phyloP scores from a whole-genome alignment of 768 basidiomycete species.

The Serpula lacrymans region DNA sequence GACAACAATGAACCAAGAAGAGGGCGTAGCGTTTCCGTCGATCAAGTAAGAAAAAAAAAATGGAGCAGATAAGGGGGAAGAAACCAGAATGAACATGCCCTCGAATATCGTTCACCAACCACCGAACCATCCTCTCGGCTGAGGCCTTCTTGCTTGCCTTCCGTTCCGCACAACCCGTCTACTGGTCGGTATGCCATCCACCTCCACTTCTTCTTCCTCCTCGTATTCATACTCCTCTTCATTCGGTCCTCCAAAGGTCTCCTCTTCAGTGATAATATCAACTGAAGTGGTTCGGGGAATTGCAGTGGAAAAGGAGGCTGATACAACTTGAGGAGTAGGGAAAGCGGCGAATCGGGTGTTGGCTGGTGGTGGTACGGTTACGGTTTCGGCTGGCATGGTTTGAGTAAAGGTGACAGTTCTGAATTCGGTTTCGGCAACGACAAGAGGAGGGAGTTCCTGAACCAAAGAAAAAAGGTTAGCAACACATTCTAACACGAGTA shows the following conservation, averaged over 20 bases:
- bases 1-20: conserved; percentile 3
- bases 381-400: conserved; percentile 53
- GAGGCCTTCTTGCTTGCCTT: conserved; percentile 46
- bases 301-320: conserved; percentile 52
- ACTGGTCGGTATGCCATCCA: conserved; percentile 38
- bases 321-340: conserved; percentile 65
- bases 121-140: conserved; percentile 54
- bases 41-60: conserved; percentile 7
- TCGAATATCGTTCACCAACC: conserved; percentile 44
- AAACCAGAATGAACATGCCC: conserved; percentile 25
- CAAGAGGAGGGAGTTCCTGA: conserved; percentile 41
- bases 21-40: conserved; percentile 9
- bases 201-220: conserved; percentile 39
- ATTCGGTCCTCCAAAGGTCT: conserved; percentile 33
- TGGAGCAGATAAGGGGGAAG: conserved; percentile 18
- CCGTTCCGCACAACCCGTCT: conserved; percentile 39
- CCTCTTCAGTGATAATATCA: conserved; percentile 60
- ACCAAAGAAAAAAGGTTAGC: conserved; percentile 32
- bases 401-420: conserved; percentile 57
- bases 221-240: conserved; percentile 39
- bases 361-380: conserved; percentile 72
- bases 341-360: conserved; percentile 73
- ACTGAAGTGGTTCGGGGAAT: conserved; percentile 75
- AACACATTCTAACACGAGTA: conserved; percentile 23
- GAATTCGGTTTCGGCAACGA: conserved; percentile 52